A percentile compares a stretch with the other conserved stretches of the same genome.
Evolutionary conservation across 1,284 basidiomycete genomes (phyloP).

Genomic region (Trametes versicolor): DNA sequence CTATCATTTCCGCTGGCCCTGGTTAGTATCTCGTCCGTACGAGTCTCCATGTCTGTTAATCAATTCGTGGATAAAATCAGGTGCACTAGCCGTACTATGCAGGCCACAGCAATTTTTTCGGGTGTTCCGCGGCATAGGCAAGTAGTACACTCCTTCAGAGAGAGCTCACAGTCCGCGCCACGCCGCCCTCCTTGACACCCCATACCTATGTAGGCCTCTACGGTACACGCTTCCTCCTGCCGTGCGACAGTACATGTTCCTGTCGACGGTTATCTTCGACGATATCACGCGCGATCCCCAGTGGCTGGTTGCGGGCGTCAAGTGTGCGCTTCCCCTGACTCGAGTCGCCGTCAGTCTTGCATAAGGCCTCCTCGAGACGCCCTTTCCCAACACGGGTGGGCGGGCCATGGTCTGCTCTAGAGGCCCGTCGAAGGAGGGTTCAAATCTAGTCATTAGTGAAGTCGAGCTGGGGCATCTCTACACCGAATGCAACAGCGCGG

Average conservation of each 20-base stretch:
- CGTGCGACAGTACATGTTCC: slow-evolving; percentile 97
- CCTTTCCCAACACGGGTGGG: slow-evolving; percentile 96
- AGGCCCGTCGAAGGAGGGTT: slow-evolving; percentile 96
- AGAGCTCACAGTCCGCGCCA: slow-evolving; percentile 80
- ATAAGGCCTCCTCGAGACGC: slow-evolving; percentile 92
- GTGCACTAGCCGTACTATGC: slow-evolving; percentile 98
- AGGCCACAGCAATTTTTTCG: slow-evolving; percentile 97
- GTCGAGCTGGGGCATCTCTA: slow-evolving; percentile 98
- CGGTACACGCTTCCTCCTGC: slow-evolving; percentile 93
- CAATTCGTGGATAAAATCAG: slow-evolving; percentile 73
- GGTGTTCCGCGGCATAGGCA: slow-evolving; percentile 99
- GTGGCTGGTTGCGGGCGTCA: slow-evolving; percentile 98
- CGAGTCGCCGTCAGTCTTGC: slow-evolving; percentile 96
- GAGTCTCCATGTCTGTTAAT: slow-evolving; percentile 1
- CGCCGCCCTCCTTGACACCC: slow-evolving; percentile 88
- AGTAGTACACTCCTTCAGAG: slow-evolving; percentile 96
- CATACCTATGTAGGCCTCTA: slow-evolving; percentile 84
- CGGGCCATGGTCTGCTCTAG: slow-evolving; percentile 98
- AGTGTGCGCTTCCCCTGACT: slow-evolving; percentile 94
- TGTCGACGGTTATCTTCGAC: slow-evolving; percentile 95
- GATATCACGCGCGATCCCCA: slow-evolving; percentile 89
- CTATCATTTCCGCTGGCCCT: slow-evolving; percentile 98
- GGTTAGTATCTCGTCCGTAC: slow-evolving; percentile 55
- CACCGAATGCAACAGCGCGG: slow-evolving; percentile 96
- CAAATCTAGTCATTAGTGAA: slow-evolving; percentile 96